Base-by-base conservation (phyloP, 2,329 filamentous ascomycete species). In the Diaporthe citri region DNA sequence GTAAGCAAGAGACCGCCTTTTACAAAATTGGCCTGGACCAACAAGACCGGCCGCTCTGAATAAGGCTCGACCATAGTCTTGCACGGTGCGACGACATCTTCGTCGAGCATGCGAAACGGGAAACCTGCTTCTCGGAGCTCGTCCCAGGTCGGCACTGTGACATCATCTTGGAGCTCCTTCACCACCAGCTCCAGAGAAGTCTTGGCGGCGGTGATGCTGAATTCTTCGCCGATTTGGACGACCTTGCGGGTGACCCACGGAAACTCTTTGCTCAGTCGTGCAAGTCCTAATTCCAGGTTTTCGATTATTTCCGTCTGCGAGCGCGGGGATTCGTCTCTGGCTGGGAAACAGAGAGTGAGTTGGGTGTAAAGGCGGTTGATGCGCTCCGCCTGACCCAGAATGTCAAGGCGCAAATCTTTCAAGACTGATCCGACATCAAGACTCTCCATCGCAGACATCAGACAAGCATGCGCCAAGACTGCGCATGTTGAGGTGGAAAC, bases 1-100 rank as follows among this genome's bases (percentile, higher is more conserved):
- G 86, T 88, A 12, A 91, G 82, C 1, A 91, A 75, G 0, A 91
- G 77, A 0, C 88, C 89, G 4, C 85, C 87, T 1, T 77, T 71
- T 51, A 90, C 85, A 71, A 89, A 86, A 64, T 84, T 90, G 2
- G 83, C 83, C 76, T 90, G 88, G 2, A 89, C 75, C 0, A 86
- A 75, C 56, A 90, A 79, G 0, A 90, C 88, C 4, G 84, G 85
- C 1, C 43, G 22, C n/a, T 57, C 55, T 31, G 36, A 36, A 25
- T n/a, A 70, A 2, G 77, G 56, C 70, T 80, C 78, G 0, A 84
- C 81, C 0, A 89, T 74, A 0, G 86, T 88, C 9, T 80, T 84
- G 25, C 81, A 80, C 0, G 87, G 85, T 2, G 84, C 84, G 73
- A 89, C 77, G 9, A 83, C 51, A 25, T 78, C 78, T 77, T 88